Conservation (phyloP, 2,329 filamentous ascomycete species). For the Ceratocystis colombiana region DNA sequence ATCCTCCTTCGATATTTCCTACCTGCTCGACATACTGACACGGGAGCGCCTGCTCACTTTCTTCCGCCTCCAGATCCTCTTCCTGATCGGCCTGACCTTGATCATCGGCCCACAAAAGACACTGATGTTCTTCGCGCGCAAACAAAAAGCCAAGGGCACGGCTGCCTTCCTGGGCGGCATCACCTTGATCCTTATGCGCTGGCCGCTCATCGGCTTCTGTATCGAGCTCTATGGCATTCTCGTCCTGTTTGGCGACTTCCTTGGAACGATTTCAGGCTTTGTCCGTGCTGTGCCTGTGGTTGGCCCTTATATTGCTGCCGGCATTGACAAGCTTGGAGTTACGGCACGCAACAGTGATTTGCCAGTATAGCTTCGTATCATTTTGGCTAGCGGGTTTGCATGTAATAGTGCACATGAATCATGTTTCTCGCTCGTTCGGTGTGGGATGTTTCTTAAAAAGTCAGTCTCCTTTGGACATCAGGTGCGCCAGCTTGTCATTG, state of each 20-base stretch:
- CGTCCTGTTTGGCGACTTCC: constrained; percentile 89
- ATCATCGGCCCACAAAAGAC: constrained; percentile 93
- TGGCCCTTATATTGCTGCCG: constrained; percentile 71
- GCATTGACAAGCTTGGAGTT: constrained; percentile 60
- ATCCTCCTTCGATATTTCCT: constrained; percentile 20
- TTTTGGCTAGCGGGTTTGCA: neutral
- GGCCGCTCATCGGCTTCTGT: constrained; percentile 83
- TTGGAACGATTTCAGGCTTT: constrained; percentile 83
- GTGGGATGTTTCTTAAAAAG: neutral
- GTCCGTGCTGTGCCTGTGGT: constrained; percentile 74
- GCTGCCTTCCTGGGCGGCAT: constrained; percentile 79
- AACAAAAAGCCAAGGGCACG: constrained; percentile 85
- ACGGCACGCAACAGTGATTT: constrained; percentile 65
- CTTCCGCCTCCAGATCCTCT: constrained; percentile 62
- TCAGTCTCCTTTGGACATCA: constrained; percentile 7
- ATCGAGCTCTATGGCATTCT: constrained; percentile 90
- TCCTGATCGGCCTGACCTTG: constrained; percentile 89
- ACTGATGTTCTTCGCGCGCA: constrained; percentile 83
- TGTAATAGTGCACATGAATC: constrained; percentile 13
- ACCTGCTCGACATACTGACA: constrained; percentile 20
- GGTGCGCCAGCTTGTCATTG: constrained; percentile 13
- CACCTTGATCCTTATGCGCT: constrained; percentile 72
- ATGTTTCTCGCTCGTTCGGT: too few relatives aligned
- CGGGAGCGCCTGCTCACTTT: constrained; percentile 23
- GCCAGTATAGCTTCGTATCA: constrained; percentile 47